Base-by-base conservation (phyloP, 495 filamentous ascomycete genomes). In the Lepraria neglecta region DNA sequence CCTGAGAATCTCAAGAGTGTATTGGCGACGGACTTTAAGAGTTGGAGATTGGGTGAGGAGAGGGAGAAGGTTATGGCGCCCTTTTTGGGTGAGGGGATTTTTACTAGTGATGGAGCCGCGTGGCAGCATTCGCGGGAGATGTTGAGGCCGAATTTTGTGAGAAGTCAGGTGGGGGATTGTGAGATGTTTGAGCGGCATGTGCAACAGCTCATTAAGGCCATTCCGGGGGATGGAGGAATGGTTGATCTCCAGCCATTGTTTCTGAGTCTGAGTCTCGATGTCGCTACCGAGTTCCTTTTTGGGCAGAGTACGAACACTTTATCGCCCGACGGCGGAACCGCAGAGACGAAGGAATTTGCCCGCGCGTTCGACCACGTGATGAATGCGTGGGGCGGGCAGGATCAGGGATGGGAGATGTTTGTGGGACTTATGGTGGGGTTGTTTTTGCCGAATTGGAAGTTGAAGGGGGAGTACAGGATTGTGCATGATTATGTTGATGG, bases 231-330 rank as follows among this genome's bases (percentile, higher is more conserved):
- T 65, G 77, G 80, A 0, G 65, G 71, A 1, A 79, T 74, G 0
- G 73, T 86, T 15, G 83, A 91, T 68, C 72, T 92, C 6, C 85
- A 87, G 67, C 74, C 79, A 1, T 70, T 88, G 6, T 87, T 91
- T 69, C 86, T 82, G 54, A 60, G 71, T n/a, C 66, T 87, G 47
- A 87, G 87, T 0, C 75, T 91, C 10, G 87, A 92, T 68, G 76
- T 85, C 0, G 78, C 85, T 0, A 90, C 87, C 0, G 85, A 90
- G 62, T 87, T 91, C 67, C 74, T 92, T 4, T 86, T 90, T 56
- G 87, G 88, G 4, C 77, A 83, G 56, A 78, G 76, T 6, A 74
- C 75, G 3, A 67, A 79, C 17, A 72, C 71, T 0, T 68, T 82
- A 12, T 51, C 66, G 1, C 47, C 62, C 6, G 60, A 60, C 27